A percentile compares a stretch with the other conserved stretches of the same genome.
Conservation (phyloP, 495 filamentous ascomycete species). For the Cercophora samala region DNA sequence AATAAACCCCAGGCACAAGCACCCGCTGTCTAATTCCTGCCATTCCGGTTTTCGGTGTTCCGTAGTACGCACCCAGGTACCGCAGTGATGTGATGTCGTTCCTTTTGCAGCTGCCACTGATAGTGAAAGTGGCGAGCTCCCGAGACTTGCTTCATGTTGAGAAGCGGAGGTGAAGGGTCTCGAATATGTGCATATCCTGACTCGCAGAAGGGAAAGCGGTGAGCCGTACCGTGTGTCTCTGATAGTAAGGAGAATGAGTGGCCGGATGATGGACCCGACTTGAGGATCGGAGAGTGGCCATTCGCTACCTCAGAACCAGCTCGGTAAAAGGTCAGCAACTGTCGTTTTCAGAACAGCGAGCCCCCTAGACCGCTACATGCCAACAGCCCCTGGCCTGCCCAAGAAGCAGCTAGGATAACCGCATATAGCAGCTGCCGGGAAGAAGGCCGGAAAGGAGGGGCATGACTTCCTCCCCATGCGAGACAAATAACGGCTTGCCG, state of each 20-base stretch:
- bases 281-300: background rate
- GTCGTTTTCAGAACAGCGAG: background rate
- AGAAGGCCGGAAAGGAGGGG: slow-evolving; percentile 25
- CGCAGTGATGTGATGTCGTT: background rate
- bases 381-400: background rate
- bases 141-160: background rate
- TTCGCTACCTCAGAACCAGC: no score
- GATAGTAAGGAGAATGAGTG: background rate
- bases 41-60: background rate
- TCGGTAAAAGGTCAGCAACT: background rate
- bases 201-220: background rate
- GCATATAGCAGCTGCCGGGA: slow-evolving; percentile 12
- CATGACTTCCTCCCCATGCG: slow-evolving; percentile 27
- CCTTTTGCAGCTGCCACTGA: background rate
- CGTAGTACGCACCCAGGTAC: background rate
- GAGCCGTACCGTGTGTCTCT: no score
- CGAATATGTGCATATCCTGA: background rate
- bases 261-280: background rate
- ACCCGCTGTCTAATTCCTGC: background rate
- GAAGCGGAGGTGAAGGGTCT: background rate
- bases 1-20: background rate
- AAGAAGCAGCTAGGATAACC: slow-evolving; percentile 7
- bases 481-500: background rate
- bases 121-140: background rate
- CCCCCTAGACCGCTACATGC: slow-evolving; percentile 5